Base-by-base conservation (phyloP, 2,329 filamentous ascomycete genomes). In the Colletotrichum tofieldiae region DNA sequence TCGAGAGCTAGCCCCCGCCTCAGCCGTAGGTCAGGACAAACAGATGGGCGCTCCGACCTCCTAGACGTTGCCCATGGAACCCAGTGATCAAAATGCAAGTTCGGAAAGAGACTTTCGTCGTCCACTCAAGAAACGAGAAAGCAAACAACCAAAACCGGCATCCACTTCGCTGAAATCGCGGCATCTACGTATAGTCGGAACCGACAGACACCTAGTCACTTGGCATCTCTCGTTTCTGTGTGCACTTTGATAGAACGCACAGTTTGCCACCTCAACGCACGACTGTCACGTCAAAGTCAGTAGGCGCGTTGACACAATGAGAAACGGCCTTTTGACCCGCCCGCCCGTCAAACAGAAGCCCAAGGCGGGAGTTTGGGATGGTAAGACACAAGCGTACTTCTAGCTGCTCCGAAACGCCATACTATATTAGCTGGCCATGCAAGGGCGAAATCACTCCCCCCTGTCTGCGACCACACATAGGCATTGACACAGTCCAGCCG, bases 361-460 rank as follows among this genome's bases (percentile, higher is more conserved):
- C 52, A 32, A 51, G 60, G 41, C 37, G 35, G 59, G 35, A 72
- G 58, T 58, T 60, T 65, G 23, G 56, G 35, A 43, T 47, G 37
- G 66, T 41, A 39, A 55, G 66, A 65, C 39, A 45, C 56, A 29
- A 54, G 43, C 70, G 58, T 60, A 54, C 39, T 54, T 60, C 52
- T 51, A 32, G 43, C 66, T 54, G 58, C 62, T n/a, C 41, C 67
- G 62, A 72, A 73, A 67, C 67, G 59, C 56, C 37, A 67, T 41
- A 35, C 55, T 55, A 66, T 66, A 7, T 45, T 56, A 73, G 67
- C 71, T 35, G 61, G 67, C 62, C 37, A 72, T 67, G 71, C 67
- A 71, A 67, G 65, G 65, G 54, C 45, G 14, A 55, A 20, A 49
- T 39, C 60, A 47, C 9, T 5, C 26, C 51, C 23, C 45, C 59